Base-by-base conservation (phyloP, 2,329 filamentous ascomycete species). In the Alternaria ventricosa region DNA sequence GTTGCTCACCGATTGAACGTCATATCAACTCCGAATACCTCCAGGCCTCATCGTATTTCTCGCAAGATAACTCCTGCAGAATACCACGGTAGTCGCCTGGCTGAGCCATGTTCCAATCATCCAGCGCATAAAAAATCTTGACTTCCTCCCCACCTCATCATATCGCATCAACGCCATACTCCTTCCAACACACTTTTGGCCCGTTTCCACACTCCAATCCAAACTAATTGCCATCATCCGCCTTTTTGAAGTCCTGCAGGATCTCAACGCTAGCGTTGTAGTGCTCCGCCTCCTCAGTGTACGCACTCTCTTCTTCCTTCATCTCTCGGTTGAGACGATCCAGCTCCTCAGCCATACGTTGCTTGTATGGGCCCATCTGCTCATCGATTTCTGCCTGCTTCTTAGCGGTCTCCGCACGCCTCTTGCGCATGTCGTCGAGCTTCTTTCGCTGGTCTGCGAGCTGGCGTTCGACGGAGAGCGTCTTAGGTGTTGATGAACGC, bases 311-410 rank as follows among this genome's bases (percentile, higher is more conserved):
- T 43, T 74, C 70, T 3, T 73, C 67, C 9, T 71, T 63, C 41
- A 71, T 50, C 47, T 71, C 70, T 23, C 33, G 49, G 1, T 56
- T 53, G 9, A 77, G 20, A 10, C 62, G 61, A 12, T 74, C 70
- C 13, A 75, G 47, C 63, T 76, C 70, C 36, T 69, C 71, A 2
- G 61, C 55, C 57, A 74, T 70, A 9, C 65, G 57, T 41, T 68
- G 51, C 55, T 70, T 67, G 60, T 71, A 71, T 0, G 67, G 66
- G 0, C 53, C 63, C 45, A 76, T 60, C 46, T 70, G 41, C 15
- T 62, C 36, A 8, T 70, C 67, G 3, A 73, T 33, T 3, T 63
- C 60, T 5, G 57, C 55, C 20, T 73, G 70, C 58, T 73, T 70
- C 54, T 63, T 61, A 1, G 68, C 71, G 1, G 60, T 59, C 30